These are phyloP conservation scores for Penicillium sclerotigenum DNA, from an alignment of 2,329 filamentous ascomycete genomes.

Conservation along the genomic window DNA sequence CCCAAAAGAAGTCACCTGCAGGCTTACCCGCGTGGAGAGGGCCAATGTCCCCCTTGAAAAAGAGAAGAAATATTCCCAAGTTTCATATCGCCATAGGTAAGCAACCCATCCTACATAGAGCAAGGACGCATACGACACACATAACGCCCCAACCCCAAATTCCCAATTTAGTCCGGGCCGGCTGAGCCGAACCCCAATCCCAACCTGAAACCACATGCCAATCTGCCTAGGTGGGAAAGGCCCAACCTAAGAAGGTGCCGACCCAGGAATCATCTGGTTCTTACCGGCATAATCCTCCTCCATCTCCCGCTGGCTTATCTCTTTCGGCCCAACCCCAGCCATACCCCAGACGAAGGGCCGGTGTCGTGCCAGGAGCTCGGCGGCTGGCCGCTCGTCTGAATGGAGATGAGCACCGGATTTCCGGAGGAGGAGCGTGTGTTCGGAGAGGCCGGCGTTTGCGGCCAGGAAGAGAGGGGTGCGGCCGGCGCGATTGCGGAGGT, in stretches of 20 bases:
- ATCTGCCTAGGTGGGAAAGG: neutral
- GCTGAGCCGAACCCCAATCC: neutral
- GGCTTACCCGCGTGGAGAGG: neutral
- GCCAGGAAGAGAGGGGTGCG: constrained; percentile 60
- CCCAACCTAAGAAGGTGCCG: constrained; percentile 23
- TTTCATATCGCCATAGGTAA: neutral
- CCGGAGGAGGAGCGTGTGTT: constrained; percentile 54
- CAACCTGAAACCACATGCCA: neutral
- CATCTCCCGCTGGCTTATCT: constrained; percentile 25
- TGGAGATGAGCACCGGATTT: constrained; percentile 60
- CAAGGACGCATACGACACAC: neutral
- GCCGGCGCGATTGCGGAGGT: constrained; percentile 57
- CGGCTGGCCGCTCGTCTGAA: constrained; percentile 53
- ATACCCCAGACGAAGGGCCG: constrained; percentile 43
- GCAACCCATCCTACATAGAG: neutral
- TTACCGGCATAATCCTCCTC: constrained; percentile 16
- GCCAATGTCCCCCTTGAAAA: neutral
- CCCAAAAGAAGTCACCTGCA: neutral
- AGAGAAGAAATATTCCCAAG: too few relatives aligned
- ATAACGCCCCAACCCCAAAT: neutral
- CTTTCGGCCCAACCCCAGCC: constrained; percentile 40
- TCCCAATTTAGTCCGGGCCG: neutral
- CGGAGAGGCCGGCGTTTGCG: constrained; percentile 53
- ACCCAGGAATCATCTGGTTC: constrained; percentile 24
- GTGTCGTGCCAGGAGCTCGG: constrained; percentile 48